phyloP scores from a whole-genome alignment of 1,139 yeast genomes.

The Debaryomyces fabryi region DNA sequence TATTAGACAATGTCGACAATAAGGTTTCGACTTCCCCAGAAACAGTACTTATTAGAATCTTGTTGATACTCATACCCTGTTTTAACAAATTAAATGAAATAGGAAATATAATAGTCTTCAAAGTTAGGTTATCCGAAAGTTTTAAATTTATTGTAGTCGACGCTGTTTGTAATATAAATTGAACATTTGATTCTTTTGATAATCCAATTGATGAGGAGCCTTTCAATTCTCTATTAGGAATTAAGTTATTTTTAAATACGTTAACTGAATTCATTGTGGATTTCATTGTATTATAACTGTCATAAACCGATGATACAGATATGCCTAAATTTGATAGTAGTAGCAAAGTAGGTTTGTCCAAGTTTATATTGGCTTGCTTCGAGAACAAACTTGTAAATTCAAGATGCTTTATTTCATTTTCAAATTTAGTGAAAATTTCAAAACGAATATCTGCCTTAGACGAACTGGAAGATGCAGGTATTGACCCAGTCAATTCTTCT shows the following conservation, averaged over 20 bases:
- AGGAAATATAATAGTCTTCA: conserved; percentile 37
- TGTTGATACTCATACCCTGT: conserved; percentile 33
- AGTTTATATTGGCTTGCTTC: conserved; percentile 38
- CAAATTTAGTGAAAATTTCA: conserved; percentile 42
- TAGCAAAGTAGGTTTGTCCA: conserved; percentile 29
- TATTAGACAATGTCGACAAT: conserved; percentile 24
- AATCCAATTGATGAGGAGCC: neutral
- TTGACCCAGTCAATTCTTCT: neutral
- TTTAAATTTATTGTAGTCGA: conserved; percentile 21
- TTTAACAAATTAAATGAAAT: conserved; percentile 36
- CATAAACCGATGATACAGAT: neutral
- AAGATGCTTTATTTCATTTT: conserved; percentile 20
- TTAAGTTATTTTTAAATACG: neutral
- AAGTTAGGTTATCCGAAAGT: conserved; percentile 12
- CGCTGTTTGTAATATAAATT: conserved; percentile 39
- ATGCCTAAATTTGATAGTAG: conserved; percentile 18
- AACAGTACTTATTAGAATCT: conserved; percentile 24
- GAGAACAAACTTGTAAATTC: conserved; percentile 51
- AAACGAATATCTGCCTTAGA: conserved; percentile 54
- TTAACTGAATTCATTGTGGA: neutral
- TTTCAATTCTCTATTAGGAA: neutral
- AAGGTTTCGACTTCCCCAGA: conserved; percentile 14
- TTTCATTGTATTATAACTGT: conserved; percentile 4
- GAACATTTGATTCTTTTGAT: conserved; percentile 11
- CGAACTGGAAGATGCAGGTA: conserved; percentile 9